These are phyloP conservation scores for Evernia prunastri DNA, from an alignment of 495 filamentous ascomycete species.

Conservation along the genomic window DNA sequence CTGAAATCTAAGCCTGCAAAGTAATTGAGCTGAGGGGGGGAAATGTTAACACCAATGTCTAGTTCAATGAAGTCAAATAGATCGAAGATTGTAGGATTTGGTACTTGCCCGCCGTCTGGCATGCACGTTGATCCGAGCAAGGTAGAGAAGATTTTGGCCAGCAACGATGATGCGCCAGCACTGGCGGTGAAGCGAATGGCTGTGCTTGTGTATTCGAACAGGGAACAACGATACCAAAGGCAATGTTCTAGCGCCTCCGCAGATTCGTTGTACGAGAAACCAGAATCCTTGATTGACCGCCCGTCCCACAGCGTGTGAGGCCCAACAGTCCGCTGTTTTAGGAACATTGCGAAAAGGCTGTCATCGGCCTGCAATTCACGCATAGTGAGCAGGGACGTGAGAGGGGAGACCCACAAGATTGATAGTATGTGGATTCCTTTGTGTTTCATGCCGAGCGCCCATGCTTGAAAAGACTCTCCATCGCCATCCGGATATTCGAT, in stretches of 20 bases:
- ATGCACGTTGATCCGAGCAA: constrained; percentile 66
- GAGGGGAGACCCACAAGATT: constrained; percentile 72
- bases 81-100: constrained; percentile 75
- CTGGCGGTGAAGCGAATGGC: constrained; percentile 74
- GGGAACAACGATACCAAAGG: constrained; percentile 61
- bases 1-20: constrained; percentile 58
- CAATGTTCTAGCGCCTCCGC: constrained; percentile 64
- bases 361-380: constrained; percentile 69
- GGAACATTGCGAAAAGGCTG: constrained; percentile 63
- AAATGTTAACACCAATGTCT: constrained; percentile 47
- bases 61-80: constrained; percentile 85
- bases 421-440: constrained; percentile 70
- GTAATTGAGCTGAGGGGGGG: constrained; percentile 44
- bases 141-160: constrained; percentile 68
- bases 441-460: constrained; percentile 65
- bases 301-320: constrained; percentile 65
- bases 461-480: constrained; percentile 58
- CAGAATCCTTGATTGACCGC: constrained; percentile 42
- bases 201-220: constrained; percentile 74
- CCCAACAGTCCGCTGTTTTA: constrained; percentile 56
- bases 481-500: constrained; percentile 55
- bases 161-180: constrained; percentile 63
- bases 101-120: constrained; percentile 53
- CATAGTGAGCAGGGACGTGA: constrained; percentile 69
- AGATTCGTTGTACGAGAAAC: constrained; percentile 59